phyloP scores from a whole-genome alignment of 2,329 filamentous ascomycete species.

The Aplosporella prunicola region DNA sequence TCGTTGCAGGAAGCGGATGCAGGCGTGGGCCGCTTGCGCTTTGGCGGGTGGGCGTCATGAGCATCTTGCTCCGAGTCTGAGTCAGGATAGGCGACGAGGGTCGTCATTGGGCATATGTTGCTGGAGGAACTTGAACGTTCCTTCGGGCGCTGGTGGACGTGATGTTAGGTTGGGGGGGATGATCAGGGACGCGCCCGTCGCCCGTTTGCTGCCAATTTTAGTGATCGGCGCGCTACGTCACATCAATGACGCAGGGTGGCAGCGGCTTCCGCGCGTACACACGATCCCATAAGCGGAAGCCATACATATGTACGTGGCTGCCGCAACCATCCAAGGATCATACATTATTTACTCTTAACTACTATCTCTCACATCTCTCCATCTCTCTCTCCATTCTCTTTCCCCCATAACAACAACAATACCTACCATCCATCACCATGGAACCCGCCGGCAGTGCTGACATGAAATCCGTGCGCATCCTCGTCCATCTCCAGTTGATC shows the following conservation, averaged over 20 bases:
- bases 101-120: too few species aligned
- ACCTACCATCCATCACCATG: constrained; percentile 4
- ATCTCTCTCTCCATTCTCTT: not conserved
- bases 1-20: constrained; percentile 6
- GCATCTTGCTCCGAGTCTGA: constrained; percentile 35
- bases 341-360: too few species aligned
- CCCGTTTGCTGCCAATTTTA: too few species aligned
- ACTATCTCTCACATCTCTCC: not conserved
- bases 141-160: constrained; percentile 38
- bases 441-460: constrained; percentile 7
- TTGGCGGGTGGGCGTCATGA: constrained; percentile 5
- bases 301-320: constrained; percentile 4
- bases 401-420: not conserved
- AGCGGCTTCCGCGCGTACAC: constrained; percentile 1
- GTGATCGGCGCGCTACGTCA: constrained; percentile 7
- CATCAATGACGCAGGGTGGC: constrained; percentile 7
- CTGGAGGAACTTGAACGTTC: too few species aligned
- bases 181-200: too few species aligned
- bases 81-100: constrained; percentile 57
- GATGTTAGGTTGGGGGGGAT: too few species aligned
- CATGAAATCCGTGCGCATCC: constrained; percentile 8
- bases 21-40: not conserved
- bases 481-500: constrained; percentile 1
- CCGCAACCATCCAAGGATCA: not conserved
- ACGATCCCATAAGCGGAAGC: constrained; percentile 2